Base-by-base conservation (phyloP, 345 rosid species). In the Luvunga scandens region DNA sequence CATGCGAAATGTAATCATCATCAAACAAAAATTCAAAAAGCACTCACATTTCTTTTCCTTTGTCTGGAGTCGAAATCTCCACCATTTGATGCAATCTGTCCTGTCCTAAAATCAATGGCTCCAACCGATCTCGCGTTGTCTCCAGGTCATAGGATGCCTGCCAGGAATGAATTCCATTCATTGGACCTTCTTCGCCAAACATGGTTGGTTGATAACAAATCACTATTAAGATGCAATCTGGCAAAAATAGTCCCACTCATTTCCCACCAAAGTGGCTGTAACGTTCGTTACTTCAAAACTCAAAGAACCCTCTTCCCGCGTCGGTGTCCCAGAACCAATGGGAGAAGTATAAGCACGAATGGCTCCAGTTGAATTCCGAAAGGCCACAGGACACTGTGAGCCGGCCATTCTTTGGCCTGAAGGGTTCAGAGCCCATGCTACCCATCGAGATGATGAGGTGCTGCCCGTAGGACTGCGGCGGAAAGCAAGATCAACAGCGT, bases 361-460 rank as follows among this genome's bases (percentile, higher is more conserved):
- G 8, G 79, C 39, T 4, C 92, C 89, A 71, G 63, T 79, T 3
- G 90, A 78, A 66, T 84, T 86, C 6, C 60, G 85, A 81, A 50
- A 89, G 4, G 98, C 95, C 1, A 89, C 85, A 14, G 90, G 80
- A 77, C 91, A 83, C 77, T 92, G 92, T 4, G 90, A 83, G 4
- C 92, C 92, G 0, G 0, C 4, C 98, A 94, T 94, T 5, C 0
- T 2, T 9, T 9, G 2, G 3, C 80, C 78, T 2, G 10, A 64
- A 2, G 96, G 94, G 77, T 94, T 92, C 68, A 94, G 83, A 6
- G 89, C 90, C 96, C 97, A 92, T 24, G 96, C 76, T 5, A 87
- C 71, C 97, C 97, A 93, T 3, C 75, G 69, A 0, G 88, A 67
- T 1, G 88, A 5, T 12, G 50, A 12, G 50, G 16, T 42, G 1